Base-by-base conservation (phyloP, 108 stramenopile species). In the Cyclotella choctawhatcheeana region DNA sequence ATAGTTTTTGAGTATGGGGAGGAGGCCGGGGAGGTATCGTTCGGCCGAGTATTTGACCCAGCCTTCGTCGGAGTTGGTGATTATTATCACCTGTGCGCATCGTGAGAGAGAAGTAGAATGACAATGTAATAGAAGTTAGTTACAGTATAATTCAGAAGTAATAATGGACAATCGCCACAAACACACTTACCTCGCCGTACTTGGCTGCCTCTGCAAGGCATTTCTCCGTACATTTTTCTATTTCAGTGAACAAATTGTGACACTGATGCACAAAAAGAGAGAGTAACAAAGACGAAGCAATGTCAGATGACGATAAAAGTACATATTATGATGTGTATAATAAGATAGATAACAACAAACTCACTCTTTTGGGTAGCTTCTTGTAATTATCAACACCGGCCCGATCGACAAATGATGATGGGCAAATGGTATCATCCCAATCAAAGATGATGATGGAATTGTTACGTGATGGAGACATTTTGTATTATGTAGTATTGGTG, bases 401-500 rank as follows among this genome's bases (percentile, higher is more conserved):
- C 37, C 84, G 74, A 76, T 94, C 93, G 4, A 96, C 88, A 69
- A 91, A 93, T 7, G 93, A 90, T 26, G 93, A 94, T 20, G 93
- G 93, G 54, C 87, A 84, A 67, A 96, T 92, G 32, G 96, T 96
- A 74, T 96, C 96, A 58, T 96, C 96, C 88, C 92, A 96, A 69
- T 96, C 96, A 58, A 96, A 91, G 51, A 96, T 89, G 53, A 96
- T 86, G 56, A 79, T 58, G 44, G 78, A 65, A 37, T 67, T 67
- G 40, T 61, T 68, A 4, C n/a, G 48, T 16, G 58, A 60, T 26
- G 69, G 32, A 0, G 55, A 16, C 68, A 69, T 69, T 27, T n/a
- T n/a, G n/a, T n/a, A n/a, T n/a, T n/a, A n/a, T n/a, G n/a, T n/a
- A n/a, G n/a, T n/a, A n/a, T n/a, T n/a, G n/a, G n/a, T n/a, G n/a